Percentiles rank a stretch among this genome's conserved stretches.
These are phyloP conservation scores for Diaporthe nobilis DNA, from an alignment of 2,329 filamentous ascomycete species.

Conservation along the genomic window DNA sequence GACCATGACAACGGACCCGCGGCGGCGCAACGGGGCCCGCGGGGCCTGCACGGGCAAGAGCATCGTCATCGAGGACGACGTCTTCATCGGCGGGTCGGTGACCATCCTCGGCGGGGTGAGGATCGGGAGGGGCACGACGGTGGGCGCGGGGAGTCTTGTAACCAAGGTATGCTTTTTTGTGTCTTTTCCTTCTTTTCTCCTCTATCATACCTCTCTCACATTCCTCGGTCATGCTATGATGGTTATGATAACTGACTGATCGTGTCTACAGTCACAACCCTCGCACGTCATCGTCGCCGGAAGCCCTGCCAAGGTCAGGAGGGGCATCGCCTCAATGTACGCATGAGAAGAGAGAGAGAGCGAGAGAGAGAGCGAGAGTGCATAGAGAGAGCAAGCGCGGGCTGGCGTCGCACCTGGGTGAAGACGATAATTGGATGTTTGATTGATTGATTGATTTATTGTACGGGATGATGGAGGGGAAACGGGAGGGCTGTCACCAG, in stretches of 20 bases:
- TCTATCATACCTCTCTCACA: no score
- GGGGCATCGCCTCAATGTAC: conserved; percentile 40
- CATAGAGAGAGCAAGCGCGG: background rate
- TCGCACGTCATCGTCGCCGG: conserved; percentile 45
- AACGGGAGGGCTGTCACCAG: background rate
- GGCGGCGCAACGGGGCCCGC: conserved; percentile 79
- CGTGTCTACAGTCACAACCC: conserved; percentile 39
- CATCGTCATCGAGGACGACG: conserved; percentile 87
- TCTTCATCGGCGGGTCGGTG: conserved; percentile 84
- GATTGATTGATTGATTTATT: background rate
- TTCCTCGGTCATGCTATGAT: background rate
- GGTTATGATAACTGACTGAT: background rate
- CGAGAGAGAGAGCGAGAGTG: background rate
- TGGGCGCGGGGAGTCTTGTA: conserved; percentile 88
- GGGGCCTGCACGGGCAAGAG: conserved; percentile 78
- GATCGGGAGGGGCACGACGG: conserved; percentile 83
- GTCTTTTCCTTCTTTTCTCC: background rate
- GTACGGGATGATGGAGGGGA: background rate
- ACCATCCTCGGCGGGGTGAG: conserved; percentile 84
- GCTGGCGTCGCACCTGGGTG: background rate
- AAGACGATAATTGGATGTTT: background rate
- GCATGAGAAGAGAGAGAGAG: background rate
- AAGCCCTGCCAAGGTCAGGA: conserved; percentile 44
- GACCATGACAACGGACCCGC: conserved; percentile 79
- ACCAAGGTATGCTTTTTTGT: conserved; percentile 71